Percentiles rank a stretch among this genome's conserved stretches.
phyloP scores from a whole-genome alignment of 179 eudicot species.

The Beta lomatogona region DNA sequence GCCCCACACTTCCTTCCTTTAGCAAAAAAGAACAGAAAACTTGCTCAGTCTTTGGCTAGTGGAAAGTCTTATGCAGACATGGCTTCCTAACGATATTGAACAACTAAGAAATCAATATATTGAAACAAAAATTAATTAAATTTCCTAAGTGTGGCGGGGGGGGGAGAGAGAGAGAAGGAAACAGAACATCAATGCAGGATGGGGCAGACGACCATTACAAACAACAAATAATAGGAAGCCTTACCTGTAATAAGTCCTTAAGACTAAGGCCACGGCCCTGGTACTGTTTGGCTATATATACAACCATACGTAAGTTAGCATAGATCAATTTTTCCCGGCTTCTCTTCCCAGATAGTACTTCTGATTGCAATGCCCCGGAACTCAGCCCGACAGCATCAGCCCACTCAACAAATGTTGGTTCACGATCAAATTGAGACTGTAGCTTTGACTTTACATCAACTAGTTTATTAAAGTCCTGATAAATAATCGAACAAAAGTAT shows the following conservation, averaged over 20 bases:
- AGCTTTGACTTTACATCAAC: conserved; percentile 61
- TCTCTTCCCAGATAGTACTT: conserved; percentile 51
- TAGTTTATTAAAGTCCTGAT: conserved; percentile 64
- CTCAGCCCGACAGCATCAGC: conserved; percentile 71
- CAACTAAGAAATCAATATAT: not conserved
- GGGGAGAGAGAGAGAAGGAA: not conserved
- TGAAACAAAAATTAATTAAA: too few relatives aligned
- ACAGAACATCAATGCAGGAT: not conserved
- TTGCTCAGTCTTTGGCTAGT: conserved; percentile 8
- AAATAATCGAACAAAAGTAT: conserved; percentile 14
- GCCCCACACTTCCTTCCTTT: conserved; percentile 93
- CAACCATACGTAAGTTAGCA: conserved; percentile 90
- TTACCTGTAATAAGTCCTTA: conserved; percentile 87
- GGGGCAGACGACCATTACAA: not conserved
- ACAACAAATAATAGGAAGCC: conserved; percentile 3
- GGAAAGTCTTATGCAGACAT: not conserved
- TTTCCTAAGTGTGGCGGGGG: too few relatives aligned
- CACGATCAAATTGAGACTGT: conserved; percentile 69
- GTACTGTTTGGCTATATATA: conserved; percentile 86
- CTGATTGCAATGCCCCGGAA: conserved; percentile 53
- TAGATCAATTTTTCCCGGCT: conserved; percentile 71
- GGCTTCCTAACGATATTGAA: conserved; percentile 1
- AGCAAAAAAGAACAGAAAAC: conserved; percentile 25
- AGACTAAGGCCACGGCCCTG: conserved; percentile 77
- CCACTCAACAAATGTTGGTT: conserved; percentile 88